Evolutionary conservation across 2,329 filamentous ascomycete species (phyloP), one percentile per base, ranked within the genome.

Genomic region (Clarireedia sp.): DNA sequence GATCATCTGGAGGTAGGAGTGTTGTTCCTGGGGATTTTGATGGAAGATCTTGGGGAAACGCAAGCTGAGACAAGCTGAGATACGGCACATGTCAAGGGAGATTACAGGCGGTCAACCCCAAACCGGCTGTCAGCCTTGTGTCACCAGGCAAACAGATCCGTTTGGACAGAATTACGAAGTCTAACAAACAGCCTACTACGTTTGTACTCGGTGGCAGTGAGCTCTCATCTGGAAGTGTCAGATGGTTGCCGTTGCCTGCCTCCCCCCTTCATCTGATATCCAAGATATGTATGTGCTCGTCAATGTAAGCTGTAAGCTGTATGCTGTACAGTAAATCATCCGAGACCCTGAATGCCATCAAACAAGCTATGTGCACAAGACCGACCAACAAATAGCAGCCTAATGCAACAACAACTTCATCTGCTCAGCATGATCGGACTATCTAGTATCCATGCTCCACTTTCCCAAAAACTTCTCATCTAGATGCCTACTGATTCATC

Each of bases 1-100:
- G 29, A 33, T 52, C 50, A 52, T 52, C 50, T 52, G 50, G 50
- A 52, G 50, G 29, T 3, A 10, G 29, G 29, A 33, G 29, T 33
- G 29, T 33, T 33, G 29, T 33, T 33, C 29, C 29, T 33, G 29
- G 29, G 29, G 29, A 33, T 4, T 33, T 12, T 12, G 38, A n/a
- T 41, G 40, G 50, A 33, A 14, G 29, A 33, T 37, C 9, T 52
- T 47, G 50, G 50, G 40, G 40, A 40, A 17, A 33, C 16, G 23
- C 19, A 14, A 14, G 33, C 26, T 52, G 40, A 37, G 16, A 37
- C 19, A 14, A 14, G 33, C 26, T 52, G 40, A 37, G 16, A 37
- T 17, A 14, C 10, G 49, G 26, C 9, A 12, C 29, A 33, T 33
- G 29, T 33, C 17, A 19, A 43, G 21, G 38, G 21, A 26, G 33